Base-by-base conservation (phyloP, 164 flowering plant genomes). In the Hamamelis virginiana region DNA sequence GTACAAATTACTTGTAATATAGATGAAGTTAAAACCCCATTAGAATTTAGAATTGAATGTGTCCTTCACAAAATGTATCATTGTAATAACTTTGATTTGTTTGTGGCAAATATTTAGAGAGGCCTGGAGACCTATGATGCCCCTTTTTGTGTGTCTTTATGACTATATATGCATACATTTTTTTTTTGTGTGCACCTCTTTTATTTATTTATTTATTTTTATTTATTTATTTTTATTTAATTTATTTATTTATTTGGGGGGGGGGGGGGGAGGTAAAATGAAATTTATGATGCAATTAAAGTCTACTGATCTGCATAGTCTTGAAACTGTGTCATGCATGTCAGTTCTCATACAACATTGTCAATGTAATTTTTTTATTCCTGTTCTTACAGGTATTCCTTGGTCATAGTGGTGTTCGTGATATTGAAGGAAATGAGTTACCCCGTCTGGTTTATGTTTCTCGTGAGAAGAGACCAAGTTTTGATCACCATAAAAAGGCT, bases 381-480 rank as follows among this genome's bases (percentile, higher is more conserved):
- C 4, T 50, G 15, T 52, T 64, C n/a, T 18, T 22, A 22, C 69
- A 85, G 87, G 87, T 85, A 28, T 80, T 85, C 69, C 80, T 83
- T 48, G 89, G 89, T 52, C 76, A 77, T 25, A 77, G 75, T 69
- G 89, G 86, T 60, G 84, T 80, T 43, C 80, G 70, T 68, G 85
- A 80, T 72, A 75, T 71, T 74, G 85, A 78, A 23, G 89, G 85
- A 59, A 77, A 82, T 74, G 85, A 78, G 66, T 71, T 80, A 47
- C 89, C 89, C 27, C 87, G 81, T 16, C 74, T 85, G 50, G 82
- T 83, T 33, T 83, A 85, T 64, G 89, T 84, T 26, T 84, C 89
- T 65, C 84, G 87, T 75, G 85, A 84, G 62, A 84, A 84, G 74
- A 82, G 85, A 44, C 87, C 89, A 55, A 86, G 88, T 11, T 85